Base-by-base conservation (phyloP, 1,284 basidiomycete genomes). In the Dichomitus squalens region DNA sequence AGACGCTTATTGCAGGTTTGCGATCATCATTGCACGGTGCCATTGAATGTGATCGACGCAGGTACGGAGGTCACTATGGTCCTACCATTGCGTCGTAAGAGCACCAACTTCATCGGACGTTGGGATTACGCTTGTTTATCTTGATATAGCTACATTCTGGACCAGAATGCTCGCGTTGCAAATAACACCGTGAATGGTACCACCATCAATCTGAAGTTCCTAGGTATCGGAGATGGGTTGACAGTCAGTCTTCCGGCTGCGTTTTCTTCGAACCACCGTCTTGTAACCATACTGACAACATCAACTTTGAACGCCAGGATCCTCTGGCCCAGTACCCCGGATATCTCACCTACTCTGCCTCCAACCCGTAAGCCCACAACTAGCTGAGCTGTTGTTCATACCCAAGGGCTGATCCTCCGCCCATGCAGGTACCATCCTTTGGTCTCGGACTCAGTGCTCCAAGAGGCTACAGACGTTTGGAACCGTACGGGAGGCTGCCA, bases 1-100 rank as follows among this genome's bases (percentile, higher is more conserved):
- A 51, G 69, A 47, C n/a, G 65, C 53, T 66, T 49, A 51, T 20
- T 29, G 20, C 40, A 16, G 43, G 47, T 23, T 55, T 31, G 11
- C n/a, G 49, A 58, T 63, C 16, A 55, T 58, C 53, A 49, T 20
- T 31, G 43, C 43, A 57, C 52, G 53, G 53, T 51, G 46, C 46
- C 34, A n/a, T 23, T 54, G 39, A 61, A 20, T 16, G 49, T 35
- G 21, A 25, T 49, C 40, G 47, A 53, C 46, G 25, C 27, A 83
- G 81, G 14, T 84, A 85, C 62, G 84, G 84, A 44, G 86, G 85
- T 4, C 85, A 87, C 64, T 87, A 87, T 63, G 86, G 84, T 1
- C 85, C 84, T 27, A 79, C 78, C 20, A 86, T 84, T 66, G 85
- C 82, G 48, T 76, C 79, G 79, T 85, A 66, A 63, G 77, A 64